Base-by-base conservation (phyloP, 352 stramenopile genomes). In the Phytophthora multivora region DNA sequence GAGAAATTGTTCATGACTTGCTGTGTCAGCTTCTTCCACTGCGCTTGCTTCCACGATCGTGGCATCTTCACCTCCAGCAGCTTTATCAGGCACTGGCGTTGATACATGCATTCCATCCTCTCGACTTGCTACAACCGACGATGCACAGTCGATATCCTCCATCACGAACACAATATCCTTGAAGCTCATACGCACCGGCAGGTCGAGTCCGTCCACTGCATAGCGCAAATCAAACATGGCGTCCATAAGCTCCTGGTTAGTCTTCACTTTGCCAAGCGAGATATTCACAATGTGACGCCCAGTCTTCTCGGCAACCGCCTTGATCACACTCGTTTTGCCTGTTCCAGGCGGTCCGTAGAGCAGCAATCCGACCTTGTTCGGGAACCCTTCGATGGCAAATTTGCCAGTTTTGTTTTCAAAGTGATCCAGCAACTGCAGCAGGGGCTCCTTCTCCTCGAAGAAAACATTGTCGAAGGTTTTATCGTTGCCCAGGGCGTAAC, bases 401-500 rank as follows among this genome's bases (percentile, higher is more conserved):
- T 95, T 96, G 31, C 89, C 89, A 4, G 35, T 71, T 51, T 75
- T 84, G 53, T 62, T 77, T 18, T 66, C 59, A 59, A 96, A 97
- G 50, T 92, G 74, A 40, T 95, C 61, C 1, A 97, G 63, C 3
- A 95, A 50, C 40, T 82, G 49, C n/a, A 97, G 33, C 15, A 97
- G 58, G 12, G 60, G 54, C 2, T 70, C 30, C 53, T 97, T 97
- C 33, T 96, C 82, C 8, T 77, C 63, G 49, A 97, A 97, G 66
- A 97, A 97, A 10, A 97, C 63, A 25, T 79, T 90, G 11, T 90
- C 74, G 58, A 97, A 96, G 10, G 85, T 95, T 70, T 97, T 97
- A 26, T 93, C 75, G 19, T 95, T 79, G 25, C 75, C 79, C 1
- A 97, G 68, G 10, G 75, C 77, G 57, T 97, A 97, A 13, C 90